Base-by-base conservation (phyloP, 2,329 filamentous ascomycete species). In the Colletotrichum sp. region DNA sequence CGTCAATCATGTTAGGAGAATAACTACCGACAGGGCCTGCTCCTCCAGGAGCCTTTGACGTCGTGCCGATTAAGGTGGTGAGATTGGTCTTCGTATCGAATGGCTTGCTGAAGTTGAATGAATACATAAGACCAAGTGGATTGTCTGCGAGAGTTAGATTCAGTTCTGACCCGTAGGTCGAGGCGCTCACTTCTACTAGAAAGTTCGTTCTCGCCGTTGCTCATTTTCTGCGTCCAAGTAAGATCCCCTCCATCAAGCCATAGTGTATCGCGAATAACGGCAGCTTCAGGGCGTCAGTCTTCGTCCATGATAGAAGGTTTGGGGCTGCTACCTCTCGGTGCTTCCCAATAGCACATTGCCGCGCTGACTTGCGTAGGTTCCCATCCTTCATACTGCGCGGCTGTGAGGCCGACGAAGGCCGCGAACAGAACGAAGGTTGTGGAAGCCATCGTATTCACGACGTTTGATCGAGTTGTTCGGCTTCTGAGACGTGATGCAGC, bases 1-100 rank as follows among this genome's bases (percentile, higher is more conserved):
- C 93, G 75, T 94, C 92, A 18, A 86, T 76, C 76, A 90, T 93
- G 78, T 90, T 90, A 0, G 92, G 91, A 0, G 88, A 86, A 60
- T 89, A 76, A 76, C 90, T 90, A 77, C 89, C 91, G 36, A 86
- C 86, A 22, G 88, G 91, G n/a, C 87, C 87, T 5, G 83, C 82
- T 5, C 85, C 86, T 8, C 88, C 86, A 1, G 81, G 75, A 0
- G 86, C 86, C 77, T 92, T 93, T 4, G 87, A 84, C 30, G 30
- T 32, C 30, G 30, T 32, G 30, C 30, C 30, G 30, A 32, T 32
- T 2, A 32, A 12, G 1, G 30, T 32, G 30, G 30, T 32, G 30
- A 32, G 4, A 2, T 32, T 32, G 30, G 30, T 81, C 3, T 81
- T 85, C 0, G 86, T 84, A 72, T 90, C 85, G 80, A 94, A 94